These are phyloP conservation scores for Volvariella surrecta DNA, from an alignment of 1,284 basidiomycete genomes.

Conservation along the genomic window DNA sequence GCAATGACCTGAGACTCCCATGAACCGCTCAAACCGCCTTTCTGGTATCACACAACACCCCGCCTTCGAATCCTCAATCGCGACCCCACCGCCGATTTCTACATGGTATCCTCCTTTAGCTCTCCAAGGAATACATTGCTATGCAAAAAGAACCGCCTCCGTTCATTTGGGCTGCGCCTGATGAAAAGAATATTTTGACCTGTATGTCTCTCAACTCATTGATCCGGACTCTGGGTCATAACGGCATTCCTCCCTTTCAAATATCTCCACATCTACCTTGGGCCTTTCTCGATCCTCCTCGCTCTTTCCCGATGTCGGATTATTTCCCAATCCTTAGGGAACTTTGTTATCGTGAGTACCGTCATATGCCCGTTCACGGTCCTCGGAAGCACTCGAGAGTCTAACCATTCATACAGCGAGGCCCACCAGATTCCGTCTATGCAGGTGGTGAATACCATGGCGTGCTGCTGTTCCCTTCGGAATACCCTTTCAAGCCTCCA, in stretches of 20 bases:
- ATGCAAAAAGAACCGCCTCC: conserved; percentile 95
- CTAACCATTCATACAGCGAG: conserved; percentile 47
- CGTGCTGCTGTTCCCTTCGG: conserved; percentile 81
- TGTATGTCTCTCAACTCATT: conserved; percentile 40
- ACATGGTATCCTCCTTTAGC: too few species aligned
- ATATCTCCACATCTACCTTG: too few species aligned
- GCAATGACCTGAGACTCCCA: not conserved
- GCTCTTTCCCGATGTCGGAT: not conserved
- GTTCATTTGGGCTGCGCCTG: conserved; percentile 88
- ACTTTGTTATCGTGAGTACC: conserved; percentile 74
- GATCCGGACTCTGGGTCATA: not conserved
- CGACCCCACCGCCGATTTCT: conserved; percentile 11
- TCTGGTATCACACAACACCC: conserved; percentile 6
- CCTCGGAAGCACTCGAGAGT: not conserved
- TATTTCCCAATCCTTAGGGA: conserved; percentile 47
- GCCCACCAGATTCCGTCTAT: conserved; percentile 88
- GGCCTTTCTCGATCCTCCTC: not conserved
- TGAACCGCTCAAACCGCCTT: conserved; percentile 1
- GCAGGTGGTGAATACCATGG: conserved; percentile 93
- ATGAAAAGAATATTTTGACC: conserved; percentile 92
- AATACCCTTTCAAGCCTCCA: conserved; percentile 93
- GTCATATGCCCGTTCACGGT: not conserved
- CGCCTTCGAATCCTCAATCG: too few species aligned
- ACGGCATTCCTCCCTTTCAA: not conserved
- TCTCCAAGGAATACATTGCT: conserved; percentile 82